Conservation (phyloP, 2,329 filamentous ascomycete genomes). For the Clonostachys byssicola region DNA sequence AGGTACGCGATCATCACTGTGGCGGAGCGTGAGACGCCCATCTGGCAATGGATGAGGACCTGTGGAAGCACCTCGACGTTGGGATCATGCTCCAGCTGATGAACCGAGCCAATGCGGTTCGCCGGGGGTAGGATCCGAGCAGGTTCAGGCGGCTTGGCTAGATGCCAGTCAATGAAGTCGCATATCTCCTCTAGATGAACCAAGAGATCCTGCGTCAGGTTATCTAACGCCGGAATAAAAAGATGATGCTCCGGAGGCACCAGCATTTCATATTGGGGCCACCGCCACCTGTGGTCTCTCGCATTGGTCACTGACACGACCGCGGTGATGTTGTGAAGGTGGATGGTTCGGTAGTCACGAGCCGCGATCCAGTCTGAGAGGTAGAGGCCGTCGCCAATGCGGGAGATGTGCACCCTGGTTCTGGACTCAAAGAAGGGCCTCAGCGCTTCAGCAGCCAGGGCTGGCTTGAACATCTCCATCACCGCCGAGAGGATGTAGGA, state of each 20-base stretch:
- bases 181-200: constrained; percentile 12
- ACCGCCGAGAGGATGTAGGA: too few species aligned
- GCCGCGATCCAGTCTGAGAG: too few species aligned
- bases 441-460: too few species aligned
- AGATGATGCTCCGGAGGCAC: constrained; percentile 12
- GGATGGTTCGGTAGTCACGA: too few species aligned
- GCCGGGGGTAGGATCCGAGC: too few species aligned
- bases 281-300: constrained; percentile 9
- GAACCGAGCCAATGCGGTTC: too few species aligned
- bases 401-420: too few species aligned
- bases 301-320: constrained; percentile 14
- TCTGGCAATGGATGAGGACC: constrained; percentile 26
- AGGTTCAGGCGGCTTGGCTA: too few species aligned
- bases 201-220: constrained; percentile 14
- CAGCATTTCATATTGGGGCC: constrained; percentile 10
- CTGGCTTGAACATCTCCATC: too few species aligned
- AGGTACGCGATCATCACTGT: constrained; percentile 22
- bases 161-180: constrained; percentile 13
- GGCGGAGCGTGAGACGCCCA: constrained; percentile 22
- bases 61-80: too few species aligned
- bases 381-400: too few species aligned
- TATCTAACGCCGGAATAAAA: constrained; percentile 14
- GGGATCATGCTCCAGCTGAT: not conserved
- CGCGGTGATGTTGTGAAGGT: constrained; percentile 11
- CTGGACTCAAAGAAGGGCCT: too few species aligned